These are phyloP conservation scores for Globisporangium polare DNA, from an alignment of 352 stramenopile species.

Conservation along the genomic window DNA sequence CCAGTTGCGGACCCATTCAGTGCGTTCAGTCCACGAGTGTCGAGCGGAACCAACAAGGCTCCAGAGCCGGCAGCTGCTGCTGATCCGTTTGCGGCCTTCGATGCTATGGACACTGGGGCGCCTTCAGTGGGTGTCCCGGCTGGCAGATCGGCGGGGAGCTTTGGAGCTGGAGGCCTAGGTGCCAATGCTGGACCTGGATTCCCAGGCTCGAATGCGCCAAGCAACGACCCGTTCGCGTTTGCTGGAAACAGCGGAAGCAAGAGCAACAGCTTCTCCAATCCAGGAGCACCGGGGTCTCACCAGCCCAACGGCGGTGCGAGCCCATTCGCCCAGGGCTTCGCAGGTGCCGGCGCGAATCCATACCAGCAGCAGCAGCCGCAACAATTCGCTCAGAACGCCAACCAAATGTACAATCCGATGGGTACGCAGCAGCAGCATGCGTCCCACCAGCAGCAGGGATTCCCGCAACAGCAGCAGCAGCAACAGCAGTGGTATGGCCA, in stretches of 20 bases:
- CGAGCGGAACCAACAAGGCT: slow-evolving; percentile 13
- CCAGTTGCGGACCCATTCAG: slow-evolving; percentile 19
- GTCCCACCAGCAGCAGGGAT: slow-evolving; percentile 13
- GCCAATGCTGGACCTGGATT: slow-evolving; percentile 9
- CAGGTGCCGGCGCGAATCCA: background rate
- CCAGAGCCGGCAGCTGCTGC: slow-evolving; percentile 9
- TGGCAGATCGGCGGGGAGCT: slow-evolving; percentile 13
- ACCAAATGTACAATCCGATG: slow-evolving; percentile 14
- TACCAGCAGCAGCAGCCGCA: slow-evolving; percentile 15
- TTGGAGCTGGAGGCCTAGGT: slow-evolving; percentile 7
- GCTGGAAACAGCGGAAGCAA: slow-evolving; percentile 16
- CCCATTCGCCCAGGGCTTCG: slow-evolving; percentile 7
- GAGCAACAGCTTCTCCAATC: slow-evolving; percentile 14
- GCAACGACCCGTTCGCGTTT: slow-evolving; percentile 55
- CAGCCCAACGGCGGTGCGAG: slow-evolving; percentile 3
- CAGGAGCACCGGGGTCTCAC: background rate
- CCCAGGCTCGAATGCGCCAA: slow-evolving; percentile 2
- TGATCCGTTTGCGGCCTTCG: slow-evolving; percentile 70
- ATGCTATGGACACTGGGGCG: slow-evolving; percentile 29
- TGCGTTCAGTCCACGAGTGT: slow-evolving; percentile 20
- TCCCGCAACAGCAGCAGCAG: slow-evolving; percentile 20
- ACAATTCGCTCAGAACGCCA: background rate
- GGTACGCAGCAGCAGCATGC: slow-evolving; percentile 6
- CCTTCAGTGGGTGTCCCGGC: slow-evolving; percentile 3
- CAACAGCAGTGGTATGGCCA: slow-evolving; percentile 35